Conservation (phyloP, 2,329 filamentous ascomycete species). For the Paraconiothyrium sp. region DNA sequence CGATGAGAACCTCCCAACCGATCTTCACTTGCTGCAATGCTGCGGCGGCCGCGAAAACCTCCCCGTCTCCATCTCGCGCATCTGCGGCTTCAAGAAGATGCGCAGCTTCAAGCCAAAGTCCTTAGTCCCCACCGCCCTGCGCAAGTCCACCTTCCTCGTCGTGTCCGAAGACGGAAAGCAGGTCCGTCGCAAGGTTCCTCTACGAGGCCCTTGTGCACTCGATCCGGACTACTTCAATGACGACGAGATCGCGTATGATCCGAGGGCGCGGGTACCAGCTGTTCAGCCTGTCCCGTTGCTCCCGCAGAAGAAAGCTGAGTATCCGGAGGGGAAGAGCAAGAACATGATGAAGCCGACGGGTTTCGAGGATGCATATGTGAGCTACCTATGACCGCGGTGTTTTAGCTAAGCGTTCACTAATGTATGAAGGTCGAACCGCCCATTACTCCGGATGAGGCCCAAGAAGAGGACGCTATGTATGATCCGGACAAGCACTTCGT, state of each 20-base stretch:
- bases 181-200: constrained; percentile 54
- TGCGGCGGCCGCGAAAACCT: constrained; percentile 53
- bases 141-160: constrained; percentile 54
- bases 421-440: constrained; percentile 69
- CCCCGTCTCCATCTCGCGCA: constrained; percentile 54
- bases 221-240: constrained; percentile 41
- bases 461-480: constrained; percentile 76
- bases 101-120: constrained; percentile 52
- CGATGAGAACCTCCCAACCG: constrained; percentile 57
- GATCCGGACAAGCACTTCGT: constrained; percentile 56
- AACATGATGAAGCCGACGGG: constrained; percentile 56
- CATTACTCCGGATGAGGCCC: constrained; percentile 73
- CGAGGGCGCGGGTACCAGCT: constrained; percentile 32
- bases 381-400: background rate
- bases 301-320: constrained; percentile 40
- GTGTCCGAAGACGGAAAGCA: constrained; percentile 53
- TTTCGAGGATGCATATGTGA: constrained; percentile 74
- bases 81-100: constrained; percentile 59
- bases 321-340: constrained; percentile 51
- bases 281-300: constrained; percentile 35
- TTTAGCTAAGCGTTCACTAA: background rate
- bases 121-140: constrained; percentile 53
- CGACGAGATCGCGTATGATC: constrained; percentile 42
- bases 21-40: constrained; percentile 54
- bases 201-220: constrained; percentile 42